Evolutionary conservation across 139 green algal genomes (phyloP), one percentile per base, ranked within the genome.

Genomic region (Yamagishiella unicocca): DNA sequence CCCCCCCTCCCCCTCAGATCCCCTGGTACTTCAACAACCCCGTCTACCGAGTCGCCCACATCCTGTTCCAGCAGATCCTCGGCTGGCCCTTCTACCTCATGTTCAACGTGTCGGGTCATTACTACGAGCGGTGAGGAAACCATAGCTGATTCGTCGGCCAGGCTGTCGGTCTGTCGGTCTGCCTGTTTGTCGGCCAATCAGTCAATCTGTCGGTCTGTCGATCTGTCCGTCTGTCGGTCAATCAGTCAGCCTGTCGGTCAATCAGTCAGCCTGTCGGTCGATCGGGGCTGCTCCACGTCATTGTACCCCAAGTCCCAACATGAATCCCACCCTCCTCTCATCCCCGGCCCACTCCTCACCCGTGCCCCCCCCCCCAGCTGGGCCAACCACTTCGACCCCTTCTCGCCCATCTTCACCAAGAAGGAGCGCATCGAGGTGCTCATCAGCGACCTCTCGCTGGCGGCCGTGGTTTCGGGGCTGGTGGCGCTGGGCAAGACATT

Each of bases 311-410:
- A n/a, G n/a, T n/a, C n/a, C n/a, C n/a, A n/a, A n/a, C n/a, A n/a
- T n/a, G n/a, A n/a, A n/a, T n/a, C n/a, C n/a, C n/a, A n/a, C n/a
- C n/a, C n/a, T n/a, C n/a, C n/a, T n/a, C n/a, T n/a, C n/a, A n/a
- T n/a, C n/a, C n/a, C n/a, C n/a, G n/a, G n/a, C n/a, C n/a, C n/a
- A n/a, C n/a, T n/a, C n/a, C n/a, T n/a, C n/a, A n/a, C n/a, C n/a
- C n/a, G n/a, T n/a, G n/a, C n/a, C n/a, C n/a, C n/a, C n/a, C n/a
- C n/a, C 19, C 76, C 73, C 70, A 81, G 92, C 73, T 94, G 82
- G 54, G 95, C 94, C 55, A 97, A 94, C 93, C 96, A 99, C 90
- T 99, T 98, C 76, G 92, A 97, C 90, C 96, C 96, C 31, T 95
- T 80, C 88, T 96, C 93, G 6, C 96, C 96, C 75, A 97, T 99